Percentiles rank a stretch among this genome's conserved stretches.
phyloP scores from a whole-genome alignment of 441 rosid species.

The Brassica balearica region DNA sequence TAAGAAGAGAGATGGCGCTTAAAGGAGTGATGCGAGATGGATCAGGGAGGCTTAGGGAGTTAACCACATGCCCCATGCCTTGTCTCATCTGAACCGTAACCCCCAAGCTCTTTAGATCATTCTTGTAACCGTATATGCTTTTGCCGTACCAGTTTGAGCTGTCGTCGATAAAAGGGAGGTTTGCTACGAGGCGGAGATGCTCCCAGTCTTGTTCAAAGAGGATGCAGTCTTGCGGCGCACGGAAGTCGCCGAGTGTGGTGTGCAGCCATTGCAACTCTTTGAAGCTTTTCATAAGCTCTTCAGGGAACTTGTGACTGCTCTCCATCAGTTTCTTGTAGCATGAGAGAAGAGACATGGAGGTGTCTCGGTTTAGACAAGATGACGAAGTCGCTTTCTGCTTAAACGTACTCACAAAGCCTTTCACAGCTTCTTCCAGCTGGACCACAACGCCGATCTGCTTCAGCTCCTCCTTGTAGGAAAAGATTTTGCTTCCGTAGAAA shows the following conservation, averaged over 20 bases:
- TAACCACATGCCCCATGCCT: slow-evolving; percentile 60
- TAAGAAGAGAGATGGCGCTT: slow-evolving; percentile 52
- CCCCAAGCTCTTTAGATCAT: slow-evolving; percentile 60
- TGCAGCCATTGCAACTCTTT: slow-evolving; percentile 59
- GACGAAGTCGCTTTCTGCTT: slow-evolving; percentile 47
- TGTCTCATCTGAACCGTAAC: slow-evolving; percentile 49
- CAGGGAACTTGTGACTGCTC: slow-evolving; percentile 37
- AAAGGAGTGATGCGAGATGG: slow-evolving; percentile 40
- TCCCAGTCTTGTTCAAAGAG: slow-evolving; percentile 67
- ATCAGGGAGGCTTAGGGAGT: slow-evolving; percentile 51
- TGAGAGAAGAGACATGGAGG: slow-evolving; percentile 51
- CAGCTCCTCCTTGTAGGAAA: slow-evolving; percentile 49
- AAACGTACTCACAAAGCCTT: slow-evolving; percentile 47
- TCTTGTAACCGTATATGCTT: slow-evolving; percentile 47
- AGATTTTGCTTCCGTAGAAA: slow-evolving; percentile 51
- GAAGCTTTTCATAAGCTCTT: slow-evolving; percentile 47
- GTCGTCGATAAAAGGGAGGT: slow-evolving; percentile 69
- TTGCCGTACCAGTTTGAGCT: slow-evolving; percentile 53
- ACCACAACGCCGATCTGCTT: slow-evolving; percentile 54
- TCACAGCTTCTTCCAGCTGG: slow-evolving; percentile 57
- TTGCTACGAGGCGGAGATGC: slow-evolving; percentile 54
- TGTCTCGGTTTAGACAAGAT: slow-evolving; percentile 47
- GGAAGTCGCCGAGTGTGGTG: slow-evolving; percentile 60
- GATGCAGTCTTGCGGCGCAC: slow-evolving; percentile 63
- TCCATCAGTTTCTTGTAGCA: slow-evolving; percentile 55